A percentile compares a stretch with the other conserved stretches of the same genome.
phyloP scores from a whole-genome alignment of 129 eudicot species.

The Flaveria brownii region DNA sequence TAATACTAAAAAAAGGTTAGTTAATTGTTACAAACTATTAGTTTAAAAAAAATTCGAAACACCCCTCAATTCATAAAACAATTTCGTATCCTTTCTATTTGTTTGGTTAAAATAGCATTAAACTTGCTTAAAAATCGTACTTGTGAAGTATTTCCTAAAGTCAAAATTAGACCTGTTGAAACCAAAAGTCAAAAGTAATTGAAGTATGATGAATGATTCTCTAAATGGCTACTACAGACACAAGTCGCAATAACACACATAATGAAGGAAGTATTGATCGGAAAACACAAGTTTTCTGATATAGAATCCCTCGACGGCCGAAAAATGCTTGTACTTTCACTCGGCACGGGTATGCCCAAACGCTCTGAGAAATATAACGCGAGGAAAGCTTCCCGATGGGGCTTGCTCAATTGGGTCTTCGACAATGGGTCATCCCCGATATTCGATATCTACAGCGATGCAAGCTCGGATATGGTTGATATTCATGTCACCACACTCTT shows the following conservation, averaged over 20 bases:
- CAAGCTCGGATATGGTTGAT: conserved; percentile 81
- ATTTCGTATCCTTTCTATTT: neutral
- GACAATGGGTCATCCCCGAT: conserved; percentile 60
- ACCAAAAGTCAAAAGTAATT: neutral
- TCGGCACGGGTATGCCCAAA: conserved; percentile 64
- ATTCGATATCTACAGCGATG: conserved; percentile 50
- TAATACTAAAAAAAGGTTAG: too few species aligned
- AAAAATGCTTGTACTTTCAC: conserved; percentile 67
- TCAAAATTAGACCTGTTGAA: neutral
- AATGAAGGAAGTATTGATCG: conserved; percentile 50
- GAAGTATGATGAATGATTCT: neutral
- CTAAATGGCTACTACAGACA: conserved; percentile 43
- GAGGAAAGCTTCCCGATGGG: conserved; percentile 53
- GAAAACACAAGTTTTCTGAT: conserved; percentile 39
- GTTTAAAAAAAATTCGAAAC: neutral
- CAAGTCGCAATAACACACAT: conserved; percentile 66
- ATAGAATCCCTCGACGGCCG: conserved; percentile 46
- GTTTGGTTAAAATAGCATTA: neutral
- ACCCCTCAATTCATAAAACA: too few species aligned
- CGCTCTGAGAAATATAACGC: conserved; percentile 52
- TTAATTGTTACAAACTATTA: too few species aligned
- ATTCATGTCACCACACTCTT: conserved; percentile 74
- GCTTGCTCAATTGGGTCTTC: conserved; percentile 62
- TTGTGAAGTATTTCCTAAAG: neutral
- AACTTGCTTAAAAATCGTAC: neutral